phyloP scores from a whole-genome alignment of 345 rosid species.

The Rubroshorea leprosula region DNA sequence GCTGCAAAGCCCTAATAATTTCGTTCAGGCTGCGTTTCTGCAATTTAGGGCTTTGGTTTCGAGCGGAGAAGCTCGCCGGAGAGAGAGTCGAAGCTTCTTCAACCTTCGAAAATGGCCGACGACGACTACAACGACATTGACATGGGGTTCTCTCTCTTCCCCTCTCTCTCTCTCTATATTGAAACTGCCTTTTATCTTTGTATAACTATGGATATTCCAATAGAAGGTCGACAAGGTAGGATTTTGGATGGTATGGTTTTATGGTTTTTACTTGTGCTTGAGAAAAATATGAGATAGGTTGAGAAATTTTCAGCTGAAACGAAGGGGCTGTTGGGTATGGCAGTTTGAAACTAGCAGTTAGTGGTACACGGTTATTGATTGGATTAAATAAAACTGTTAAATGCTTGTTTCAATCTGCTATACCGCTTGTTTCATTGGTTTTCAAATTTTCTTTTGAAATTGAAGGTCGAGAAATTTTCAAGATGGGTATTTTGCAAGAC shows the following conservation, averaged over 20 bases:
- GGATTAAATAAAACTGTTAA: no score
- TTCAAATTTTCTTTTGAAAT: neutral
- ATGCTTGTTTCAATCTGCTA: no score
- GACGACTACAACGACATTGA: conserved; percentile 64
- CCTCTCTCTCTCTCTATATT: neutral
- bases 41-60: conserved; percentile 5
- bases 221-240: neutral
- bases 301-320: no score
- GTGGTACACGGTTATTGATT: no score
- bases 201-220: neutral
- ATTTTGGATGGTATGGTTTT: neutral
- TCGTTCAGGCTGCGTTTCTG: neutral
- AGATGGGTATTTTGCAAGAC: no score
- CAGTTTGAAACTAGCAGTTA: no score
- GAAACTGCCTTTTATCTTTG: neutral
- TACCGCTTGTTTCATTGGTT: no score
- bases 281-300: no score
- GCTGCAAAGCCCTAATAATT: no score
- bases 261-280: neutral
- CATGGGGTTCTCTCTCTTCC: conserved; percentile 36
- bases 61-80: neutral
- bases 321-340: no score
- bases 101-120: conserved; percentile 52
- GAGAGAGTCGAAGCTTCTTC: conserved; percentile 1
- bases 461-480: no score